These are phyloP conservation scores for Lentinula novae-zelandiae DNA, from an alignment of 1,284 basidiomycete genomes.

Conservation along the genomic window DNA sequence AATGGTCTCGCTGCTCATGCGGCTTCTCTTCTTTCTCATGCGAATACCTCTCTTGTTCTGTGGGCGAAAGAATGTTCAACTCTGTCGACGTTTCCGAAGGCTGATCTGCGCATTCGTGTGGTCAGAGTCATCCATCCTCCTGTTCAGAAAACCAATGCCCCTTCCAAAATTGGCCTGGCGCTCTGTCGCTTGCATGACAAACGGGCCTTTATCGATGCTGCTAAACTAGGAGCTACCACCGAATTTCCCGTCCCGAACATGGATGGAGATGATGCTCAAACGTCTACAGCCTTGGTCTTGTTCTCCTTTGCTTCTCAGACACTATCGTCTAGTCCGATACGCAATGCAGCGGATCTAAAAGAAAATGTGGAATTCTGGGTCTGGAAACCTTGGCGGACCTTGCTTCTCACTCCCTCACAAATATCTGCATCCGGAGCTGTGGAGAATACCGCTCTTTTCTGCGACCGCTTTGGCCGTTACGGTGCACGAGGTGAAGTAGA, in stretches of 20 bases:
- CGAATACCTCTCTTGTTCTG: conserved; percentile 32
- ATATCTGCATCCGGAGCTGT: not conserved
- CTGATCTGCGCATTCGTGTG: conserved; percentile 26
- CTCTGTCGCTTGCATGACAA: conserved; percentile 18
- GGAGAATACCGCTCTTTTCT: not conserved
- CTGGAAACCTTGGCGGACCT: conserved; percentile 25
- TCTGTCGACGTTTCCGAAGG: conserved; percentile 14
- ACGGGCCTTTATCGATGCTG: not conserved
- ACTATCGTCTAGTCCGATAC: conserved; percentile 13
- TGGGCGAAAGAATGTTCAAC: conserved; percentile 35
- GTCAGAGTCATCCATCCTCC: conserved; percentile 23
- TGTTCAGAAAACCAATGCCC: not conserved
- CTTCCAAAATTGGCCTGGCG: conserved; percentile 19
- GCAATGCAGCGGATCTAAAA: conserved; percentile 17
- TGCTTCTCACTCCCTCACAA: not conserved
- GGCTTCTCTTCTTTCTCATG: conserved; percentile 26
- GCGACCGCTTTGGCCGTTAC: not conserved
- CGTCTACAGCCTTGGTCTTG: conserved; percentile 16
- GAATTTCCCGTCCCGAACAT: conserved; percentile 1
- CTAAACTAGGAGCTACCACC: not conserved
- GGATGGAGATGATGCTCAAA: not conserved
- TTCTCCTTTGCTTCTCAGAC: conserved; percentile 24
- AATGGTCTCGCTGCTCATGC: conserved; percentile 41
- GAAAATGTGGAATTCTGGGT: conserved; percentile 22
- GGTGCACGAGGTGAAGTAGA: not conserved